These are phyloP conservation scores for Naegleria fowleri DNA, from an alignment of 208 protist species.

Conservation along the genomic window DNA sequence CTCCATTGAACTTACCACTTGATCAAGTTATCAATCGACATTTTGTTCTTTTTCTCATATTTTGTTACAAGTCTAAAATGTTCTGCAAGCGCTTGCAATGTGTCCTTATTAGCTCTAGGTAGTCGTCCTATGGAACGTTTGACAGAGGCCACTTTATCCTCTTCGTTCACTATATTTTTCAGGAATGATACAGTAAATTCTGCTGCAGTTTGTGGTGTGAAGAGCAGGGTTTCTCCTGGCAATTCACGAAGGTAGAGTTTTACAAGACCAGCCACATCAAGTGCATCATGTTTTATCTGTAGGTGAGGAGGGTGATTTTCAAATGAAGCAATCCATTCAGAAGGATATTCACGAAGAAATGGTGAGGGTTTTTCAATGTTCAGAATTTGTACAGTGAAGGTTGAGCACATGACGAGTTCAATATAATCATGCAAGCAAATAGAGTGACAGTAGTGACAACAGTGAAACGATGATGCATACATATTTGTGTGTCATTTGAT, in stretches of 20 bases:
- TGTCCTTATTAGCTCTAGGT: background rate
- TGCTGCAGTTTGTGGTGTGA: background rate
- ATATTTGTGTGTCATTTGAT: too few relatives aligned
- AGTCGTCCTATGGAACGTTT: background rate
- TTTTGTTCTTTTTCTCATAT: background rate
- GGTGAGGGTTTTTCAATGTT: too few relatives aligned
- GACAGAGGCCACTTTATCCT: background rate
- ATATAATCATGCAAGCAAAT: too few relatives aligned
- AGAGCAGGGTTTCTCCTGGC: background rate
- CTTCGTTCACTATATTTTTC: background rate
- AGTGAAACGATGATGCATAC: too few relatives aligned
- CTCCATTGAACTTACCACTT: constrained; percentile 2
- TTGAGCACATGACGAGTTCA: too few relatives aligned
- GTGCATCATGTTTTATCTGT: background rate
- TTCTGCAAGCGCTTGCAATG: background rate
- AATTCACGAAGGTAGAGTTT: background rate
- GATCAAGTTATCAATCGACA: background rate
- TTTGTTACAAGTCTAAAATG: background rate
- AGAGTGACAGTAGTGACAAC: too few relatives aligned
- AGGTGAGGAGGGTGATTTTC: background rate
- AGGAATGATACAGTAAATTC: background rate
- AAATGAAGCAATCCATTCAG: too few relatives aligned
- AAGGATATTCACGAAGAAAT: too few relatives aligned
- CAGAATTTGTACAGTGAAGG: too few relatives aligned
- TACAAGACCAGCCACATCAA: background rate